A percentile compares a stretch with the other conserved stretches of the same genome.
These are phyloP conservation scores for Aspergillus transmontanensis DNA, from an alignment of 2,329 filamentous ascomycete genomes.

Conservation along the genomic window DNA sequence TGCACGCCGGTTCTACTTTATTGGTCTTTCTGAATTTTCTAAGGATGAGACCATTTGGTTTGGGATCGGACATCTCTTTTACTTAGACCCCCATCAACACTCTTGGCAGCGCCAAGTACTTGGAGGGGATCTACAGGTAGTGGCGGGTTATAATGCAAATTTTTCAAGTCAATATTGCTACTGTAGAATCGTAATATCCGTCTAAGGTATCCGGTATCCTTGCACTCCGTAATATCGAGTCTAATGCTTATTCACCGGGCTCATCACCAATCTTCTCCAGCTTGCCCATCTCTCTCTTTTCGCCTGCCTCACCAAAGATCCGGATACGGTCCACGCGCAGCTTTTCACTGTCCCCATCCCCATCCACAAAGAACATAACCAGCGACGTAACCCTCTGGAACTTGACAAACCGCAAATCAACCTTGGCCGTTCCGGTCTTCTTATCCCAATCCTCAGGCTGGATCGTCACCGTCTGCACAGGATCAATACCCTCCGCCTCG, in stretches of 20 bases:
- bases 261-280: slow-evolving; percentile 91
- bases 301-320: slow-evolving; percentile 83
- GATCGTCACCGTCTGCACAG: slow-evolving; percentile 79
- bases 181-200: background rate
- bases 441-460: slow-evolving; percentile 76
- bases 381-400: slow-evolving; percentile 92
- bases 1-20: slow-evolving; percentile 67
- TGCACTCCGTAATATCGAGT: background rate
- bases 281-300: slow-evolving; percentile 92
- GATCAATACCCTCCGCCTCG: slow-evolving; percentile 83
- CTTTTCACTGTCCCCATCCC: slow-evolving; percentile 80
- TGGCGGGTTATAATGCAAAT: background rate
- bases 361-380: slow-evolving; percentile 85
- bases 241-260: slow-evolving; percentile 55
- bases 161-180: background rate
- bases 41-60: slow-evolving; percentile 50
- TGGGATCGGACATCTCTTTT: slow-evolving; percentile 59
- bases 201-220: background rate
- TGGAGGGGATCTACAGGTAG: background rate
- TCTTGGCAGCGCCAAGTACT: background rate
- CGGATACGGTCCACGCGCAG: slow-evolving; percentile 66
- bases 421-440: slow-evolving; percentile 69
- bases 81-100: background rate
- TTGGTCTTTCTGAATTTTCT: slow-evolving; percentile 47
- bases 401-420: slow-evolving; percentile 86